Evolutionary conservation across 352 stramenopile species (phyloP).

Genomic region (Phytopythium delawarense): DNA sequence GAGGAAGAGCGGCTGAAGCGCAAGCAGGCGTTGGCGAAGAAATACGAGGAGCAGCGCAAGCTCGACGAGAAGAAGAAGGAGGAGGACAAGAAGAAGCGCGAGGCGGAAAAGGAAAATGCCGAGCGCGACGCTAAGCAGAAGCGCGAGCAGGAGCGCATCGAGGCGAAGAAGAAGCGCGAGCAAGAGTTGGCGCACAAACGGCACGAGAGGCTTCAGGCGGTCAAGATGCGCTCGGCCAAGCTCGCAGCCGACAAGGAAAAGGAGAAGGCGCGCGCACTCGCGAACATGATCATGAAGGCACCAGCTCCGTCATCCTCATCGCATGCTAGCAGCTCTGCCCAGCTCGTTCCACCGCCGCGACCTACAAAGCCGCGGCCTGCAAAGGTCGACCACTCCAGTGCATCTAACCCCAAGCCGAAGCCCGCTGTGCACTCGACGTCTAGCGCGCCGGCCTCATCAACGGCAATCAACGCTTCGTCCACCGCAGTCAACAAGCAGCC

Average conservation of each 20-base stretch:
- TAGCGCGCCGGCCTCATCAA: neutral
- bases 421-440: neutral
- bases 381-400: neutral
- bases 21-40: slow-evolving; percentile 61
- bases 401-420: neutral
- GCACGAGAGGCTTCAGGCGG: slow-evolving; percentile 59
- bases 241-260: slow-evolving; percentile 40
- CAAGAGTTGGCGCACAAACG: slow-evolving; percentile 33
- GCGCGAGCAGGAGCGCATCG: slow-evolving; percentile 53
- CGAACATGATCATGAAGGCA: neutral
- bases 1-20: slow-evolving; percentile 52
- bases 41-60: slow-evolving; percentile 64
- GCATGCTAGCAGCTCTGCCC: neutral
- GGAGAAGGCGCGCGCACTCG: neutral
- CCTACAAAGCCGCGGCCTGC: slow-evolving; percentile 2
- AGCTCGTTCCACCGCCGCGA: slow-evolving; percentile 1
- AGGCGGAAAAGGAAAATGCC: slow-evolving; percentile 49
- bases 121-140: slow-evolving; percentile 52
- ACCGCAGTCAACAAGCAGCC: slow-evolving; percentile 14
- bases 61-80: slow-evolving; percentile 66
- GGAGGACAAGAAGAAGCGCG: slow-evolving; percentile 61
- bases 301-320: neutral
- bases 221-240: slow-evolving; percentile 67
- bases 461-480: slow-evolving; percentile 16
- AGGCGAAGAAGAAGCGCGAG: slow-evolving; percentile 55